Evolutionary conservation across 306 rosid species (phyloP).

Genomic region (Lotus japonicus): DNA sequence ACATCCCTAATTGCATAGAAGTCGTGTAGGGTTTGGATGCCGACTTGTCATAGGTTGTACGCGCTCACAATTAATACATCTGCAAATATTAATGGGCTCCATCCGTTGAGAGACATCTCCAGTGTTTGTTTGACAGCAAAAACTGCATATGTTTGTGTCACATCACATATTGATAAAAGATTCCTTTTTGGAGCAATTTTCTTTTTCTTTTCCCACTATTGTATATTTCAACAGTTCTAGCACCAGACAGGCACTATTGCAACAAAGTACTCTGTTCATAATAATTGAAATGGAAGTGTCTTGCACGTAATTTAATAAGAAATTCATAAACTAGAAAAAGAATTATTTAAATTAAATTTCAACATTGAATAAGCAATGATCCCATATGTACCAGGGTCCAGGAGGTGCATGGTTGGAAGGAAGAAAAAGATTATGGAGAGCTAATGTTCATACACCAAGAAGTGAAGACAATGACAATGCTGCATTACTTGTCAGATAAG

Average conservation of each 20-base stretch:
- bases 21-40: slow-evolving; percentile 21
- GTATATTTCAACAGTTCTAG: not conserved
- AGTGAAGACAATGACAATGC: slow-evolving; percentile 6
- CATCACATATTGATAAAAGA: slow-evolving; percentile 12
- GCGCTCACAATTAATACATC: not conserved
- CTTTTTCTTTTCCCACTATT: not conserved
- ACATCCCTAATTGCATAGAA: too few relatives aligned
- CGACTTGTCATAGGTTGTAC: slow-evolving; percentile 29
- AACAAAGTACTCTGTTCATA: not conserved
- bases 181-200: slow-evolving; percentile 7
- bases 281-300: not conserved
- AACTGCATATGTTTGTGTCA: slow-evolving; percentile 19
- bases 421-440: too few relatives aligned
- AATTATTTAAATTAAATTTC: not conserved
- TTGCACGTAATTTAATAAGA: too few relatives aligned
- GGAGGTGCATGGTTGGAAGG: not conserved
- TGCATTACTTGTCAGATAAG: slow-evolving; percentile 10
- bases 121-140: slow-evolving; percentile 10
- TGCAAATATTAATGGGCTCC: slow-evolving; percentile 16
- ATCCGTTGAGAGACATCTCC: slow-evolving; percentile 15
- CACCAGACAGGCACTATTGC: not conserved
- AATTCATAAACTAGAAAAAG: not conserved
- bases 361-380: slow-evolving; percentile 5
- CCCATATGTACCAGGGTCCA: too few relatives aligned
- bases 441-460: not conserved